Conservation (phyloP, 345 rosid genomes). For the Eucalyptus marginata region DNA sequence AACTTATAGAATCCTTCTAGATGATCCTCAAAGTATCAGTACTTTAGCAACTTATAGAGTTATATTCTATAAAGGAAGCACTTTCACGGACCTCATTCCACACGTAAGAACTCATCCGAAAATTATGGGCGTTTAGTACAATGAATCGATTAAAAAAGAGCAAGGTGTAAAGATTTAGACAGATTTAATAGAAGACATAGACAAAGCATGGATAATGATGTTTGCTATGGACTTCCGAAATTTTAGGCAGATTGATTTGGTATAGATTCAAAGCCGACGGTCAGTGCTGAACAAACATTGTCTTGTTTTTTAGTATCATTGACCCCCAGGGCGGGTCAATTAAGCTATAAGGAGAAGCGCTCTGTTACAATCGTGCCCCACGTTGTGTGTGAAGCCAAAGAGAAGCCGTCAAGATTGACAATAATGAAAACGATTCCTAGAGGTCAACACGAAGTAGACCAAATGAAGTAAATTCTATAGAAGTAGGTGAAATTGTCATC, state of each 20-base stretch:
- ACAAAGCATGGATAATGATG: neutral
- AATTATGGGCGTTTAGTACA: neutral
- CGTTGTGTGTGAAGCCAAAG: neutral
- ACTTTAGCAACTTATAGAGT: neutral
- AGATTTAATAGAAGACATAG: neutral
- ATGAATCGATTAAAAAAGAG: neutral
- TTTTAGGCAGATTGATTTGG: neutral
- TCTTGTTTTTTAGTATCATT: neutral
- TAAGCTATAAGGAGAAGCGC: neutral
- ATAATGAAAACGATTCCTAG: neutral
- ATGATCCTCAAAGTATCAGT: too few species aligned
- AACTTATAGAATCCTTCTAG: neutral
- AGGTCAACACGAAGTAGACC: neutral
- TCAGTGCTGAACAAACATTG: neutral
- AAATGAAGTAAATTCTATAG: neutral
- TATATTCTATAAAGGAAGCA: neutral
- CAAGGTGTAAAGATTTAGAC: neutral
- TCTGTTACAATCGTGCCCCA: neutral
- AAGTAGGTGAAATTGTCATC: neutral
- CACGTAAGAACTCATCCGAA: neutral
- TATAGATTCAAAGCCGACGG: neutral
- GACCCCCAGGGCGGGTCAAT: neutral
- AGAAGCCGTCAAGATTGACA: neutral
- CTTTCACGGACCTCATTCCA: neutral
- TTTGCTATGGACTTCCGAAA: neutral